Evolutionary conservation across 2,329 filamentous ascomycete genomes (phyloP).

Genomic region (Dothistroma septosporum): DNA sequence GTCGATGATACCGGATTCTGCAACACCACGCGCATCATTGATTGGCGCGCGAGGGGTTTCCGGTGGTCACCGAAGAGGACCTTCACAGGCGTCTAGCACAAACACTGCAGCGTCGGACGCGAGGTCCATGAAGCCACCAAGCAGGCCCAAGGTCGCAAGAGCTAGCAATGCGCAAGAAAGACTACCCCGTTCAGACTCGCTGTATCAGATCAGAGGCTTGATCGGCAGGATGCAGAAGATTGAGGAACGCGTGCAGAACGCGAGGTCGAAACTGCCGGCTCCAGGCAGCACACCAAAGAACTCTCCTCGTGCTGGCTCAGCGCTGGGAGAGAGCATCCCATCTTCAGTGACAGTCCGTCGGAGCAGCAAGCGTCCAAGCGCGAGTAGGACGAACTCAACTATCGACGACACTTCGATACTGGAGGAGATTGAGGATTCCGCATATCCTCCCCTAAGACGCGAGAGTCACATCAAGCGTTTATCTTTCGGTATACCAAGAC

Average conservation of each 20-base stretch:
- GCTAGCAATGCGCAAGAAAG: constrained; percentile 27
- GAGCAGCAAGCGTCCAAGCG: constrained; percentile 60
- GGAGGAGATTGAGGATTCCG: constrained; percentile 13
- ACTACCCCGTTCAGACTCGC: constrained; percentile 64
- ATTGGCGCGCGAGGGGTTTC: constrained; percentile 42
- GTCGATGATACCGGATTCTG: constrained; percentile 51
- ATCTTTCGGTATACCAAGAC: constrained; percentile 46
- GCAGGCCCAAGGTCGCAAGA: constrained; percentile 39
- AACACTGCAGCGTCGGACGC: constrained; percentile 26
- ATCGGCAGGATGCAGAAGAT: constrained; percentile 97
- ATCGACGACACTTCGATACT: constrained; percentile 17
- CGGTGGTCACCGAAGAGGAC: constrained; percentile 50
- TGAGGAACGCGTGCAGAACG: constrained; percentile 87
- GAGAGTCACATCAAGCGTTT: constrained; percentile 42
- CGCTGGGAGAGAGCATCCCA: constrained; percentile 44
- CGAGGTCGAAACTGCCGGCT: constrained; percentile 83
- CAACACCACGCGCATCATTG: constrained; percentile 50
- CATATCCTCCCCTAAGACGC: constrained; percentile 18
- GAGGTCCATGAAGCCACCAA: constrained; percentile 39
- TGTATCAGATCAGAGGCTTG: constrained; percentile 87
- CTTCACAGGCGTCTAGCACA: constrained; percentile 47
- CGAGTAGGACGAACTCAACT: constrained; percentile 42
- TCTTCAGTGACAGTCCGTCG: constrained; percentile 60
- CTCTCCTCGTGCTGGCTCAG: constrained; percentile 59
- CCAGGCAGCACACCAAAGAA: constrained; percentile 73